phyloP scores from a whole-genome alignment of 176 grass and related monocot genomes.

The Zea luxurians region DNA sequence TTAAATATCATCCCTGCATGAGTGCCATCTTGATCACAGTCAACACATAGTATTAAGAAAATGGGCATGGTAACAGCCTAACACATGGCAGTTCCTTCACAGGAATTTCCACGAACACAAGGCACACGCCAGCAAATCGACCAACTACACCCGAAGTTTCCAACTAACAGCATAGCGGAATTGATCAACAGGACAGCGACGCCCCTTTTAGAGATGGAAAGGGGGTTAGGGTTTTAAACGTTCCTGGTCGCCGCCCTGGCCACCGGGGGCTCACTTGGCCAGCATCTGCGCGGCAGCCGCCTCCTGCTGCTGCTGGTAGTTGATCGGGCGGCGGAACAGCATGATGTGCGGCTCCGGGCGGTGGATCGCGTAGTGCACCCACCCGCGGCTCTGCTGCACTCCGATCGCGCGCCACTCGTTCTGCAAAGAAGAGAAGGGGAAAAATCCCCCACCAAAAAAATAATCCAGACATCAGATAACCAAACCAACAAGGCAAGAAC shows the following conservation, averaged over 20 bases:
- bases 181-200: neutral
- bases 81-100: too few relatives aligned
- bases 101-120: slow-evolving; percentile 40
- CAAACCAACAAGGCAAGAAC: neutral
- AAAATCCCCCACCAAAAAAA: neutral
- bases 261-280: slow-evolving; percentile 48
- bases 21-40: too few relatives aligned
- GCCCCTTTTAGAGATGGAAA: slow-evolving; percentile 66
- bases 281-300: slow-evolving; percentile 53
- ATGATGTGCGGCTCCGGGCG: slow-evolving; percentile 99
- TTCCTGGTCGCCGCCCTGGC: neutral
- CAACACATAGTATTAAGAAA: too few relatives aligned
- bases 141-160: neutral
- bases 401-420: slow-evolving; percentile 98
- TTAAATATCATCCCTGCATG: neutral
- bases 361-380: slow-evolving; percentile 99
- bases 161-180: slow-evolving; percentile 6
- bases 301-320: slow-evolving; percentile 97
- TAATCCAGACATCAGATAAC: neutral
- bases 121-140: neutral
- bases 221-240: slow-evolving; percentile 26
- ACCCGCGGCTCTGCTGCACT: slow-evolving; percentile 98
- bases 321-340: slow-evolving; percentile 95
- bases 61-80: too few relatives aligned
- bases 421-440: slow-evolving; percentile 24